phyloP scores from a whole-genome alignment of 2,329 filamentous ascomycete species.

The Pezicula radicicola region DNA sequence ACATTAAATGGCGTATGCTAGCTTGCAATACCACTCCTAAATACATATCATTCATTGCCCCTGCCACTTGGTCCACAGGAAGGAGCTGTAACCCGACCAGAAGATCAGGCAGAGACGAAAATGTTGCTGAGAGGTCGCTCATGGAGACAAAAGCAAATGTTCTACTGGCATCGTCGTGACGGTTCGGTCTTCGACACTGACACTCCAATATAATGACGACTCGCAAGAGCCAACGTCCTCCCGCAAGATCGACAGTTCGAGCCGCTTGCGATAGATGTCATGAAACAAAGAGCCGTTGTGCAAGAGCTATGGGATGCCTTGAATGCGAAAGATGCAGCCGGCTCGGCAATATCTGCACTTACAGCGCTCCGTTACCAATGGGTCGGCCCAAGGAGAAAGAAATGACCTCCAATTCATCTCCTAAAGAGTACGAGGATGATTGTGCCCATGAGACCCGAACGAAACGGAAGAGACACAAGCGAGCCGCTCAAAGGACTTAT shows the following conservation, averaged over 20 bases:
- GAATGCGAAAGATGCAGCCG: background rate
- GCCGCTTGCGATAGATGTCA: background rate
- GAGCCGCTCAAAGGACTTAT: background rate
- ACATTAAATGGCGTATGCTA: background rate
- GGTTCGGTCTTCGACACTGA: background rate
- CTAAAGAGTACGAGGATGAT: background rate
- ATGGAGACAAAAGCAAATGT: background rate
- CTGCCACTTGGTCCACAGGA: background rate
- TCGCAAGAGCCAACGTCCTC: background rate
- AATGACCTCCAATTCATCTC: background rate
- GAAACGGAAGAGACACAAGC: background rate
- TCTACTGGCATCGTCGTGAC: background rate
- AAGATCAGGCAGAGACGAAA: background rate
- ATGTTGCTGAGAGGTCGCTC: background rate
- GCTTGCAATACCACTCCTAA: background rate
- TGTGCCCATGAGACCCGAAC: background rate
- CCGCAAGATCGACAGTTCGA: background rate
- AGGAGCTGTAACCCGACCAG: background rate
- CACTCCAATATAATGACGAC: background rate
- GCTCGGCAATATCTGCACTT: background rate
- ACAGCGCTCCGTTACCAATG: background rate
- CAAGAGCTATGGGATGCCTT: background rate
- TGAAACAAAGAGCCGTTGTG: background rate
- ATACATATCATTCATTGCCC: background rate
- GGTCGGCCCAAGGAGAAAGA: background rate